These are phyloP conservation scores for Physocladia obscura DNA, from an alignment of 192 early-diverging fungal species.

Conservation along the genomic window DNA sequence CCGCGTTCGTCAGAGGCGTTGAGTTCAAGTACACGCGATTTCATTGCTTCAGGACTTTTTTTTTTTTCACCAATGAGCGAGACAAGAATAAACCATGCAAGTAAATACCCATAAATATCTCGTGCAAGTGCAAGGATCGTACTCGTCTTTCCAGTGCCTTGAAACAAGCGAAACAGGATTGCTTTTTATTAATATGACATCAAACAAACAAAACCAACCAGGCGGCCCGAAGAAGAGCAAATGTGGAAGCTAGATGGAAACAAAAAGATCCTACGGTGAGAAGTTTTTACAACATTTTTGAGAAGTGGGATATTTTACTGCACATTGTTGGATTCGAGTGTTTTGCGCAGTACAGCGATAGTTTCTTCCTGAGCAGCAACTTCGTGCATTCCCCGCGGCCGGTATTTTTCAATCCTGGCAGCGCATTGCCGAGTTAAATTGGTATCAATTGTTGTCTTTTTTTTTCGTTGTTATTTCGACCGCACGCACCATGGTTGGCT, in stretches of 20 bases:
- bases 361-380: conserved; percentile 90
- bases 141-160: conserved; percentile 91
- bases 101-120: conserved; percentile 75
- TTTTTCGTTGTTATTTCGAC: neutral
- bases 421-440: too few relatives aligned
- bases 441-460: neutral
- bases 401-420: conserved; percentile 92
- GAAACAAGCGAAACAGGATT: neutral
- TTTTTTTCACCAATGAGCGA: too few relatives aligned
- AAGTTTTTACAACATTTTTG: neutral
- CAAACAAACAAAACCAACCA: conserved; percentile 34
- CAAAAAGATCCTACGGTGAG: conserved; percentile 10
- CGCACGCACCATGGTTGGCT: neutral
- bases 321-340: conserved; percentile 88
- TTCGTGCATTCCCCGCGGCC: conserved; percentile 83
- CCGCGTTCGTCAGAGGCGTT: conserved; percentile 98
- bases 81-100: too few relatives aligned
- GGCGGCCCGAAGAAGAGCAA: conserved; percentile 97
- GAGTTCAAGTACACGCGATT: conserved; percentile 82
- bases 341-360: conserved; percentile 77
- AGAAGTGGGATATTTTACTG: neutral
- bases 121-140: conserved; percentile 87
- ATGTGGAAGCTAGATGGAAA: conserved; percentile 81
- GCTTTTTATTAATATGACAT: neutral
- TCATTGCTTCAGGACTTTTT: conserved; percentile 77